A percentile compares a stretch with the other conserved stretches of the same genome.
Conservation (phyloP, 768 basidiomycete species). For the Suillus brevipes region DNA sequence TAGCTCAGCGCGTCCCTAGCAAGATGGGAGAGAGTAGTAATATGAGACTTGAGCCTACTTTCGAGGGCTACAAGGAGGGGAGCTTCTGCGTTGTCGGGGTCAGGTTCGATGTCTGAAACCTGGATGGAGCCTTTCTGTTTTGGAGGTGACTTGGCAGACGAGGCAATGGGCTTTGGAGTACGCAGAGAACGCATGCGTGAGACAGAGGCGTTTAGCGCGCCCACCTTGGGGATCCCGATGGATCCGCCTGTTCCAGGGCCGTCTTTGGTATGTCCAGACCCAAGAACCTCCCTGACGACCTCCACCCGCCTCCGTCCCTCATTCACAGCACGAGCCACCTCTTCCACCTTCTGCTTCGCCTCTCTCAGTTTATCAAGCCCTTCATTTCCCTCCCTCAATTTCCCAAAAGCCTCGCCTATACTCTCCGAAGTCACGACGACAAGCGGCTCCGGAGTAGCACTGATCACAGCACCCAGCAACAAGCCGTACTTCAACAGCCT, state of each 20-base stretch:
- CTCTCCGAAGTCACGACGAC: slow-evolving; percentile 10
- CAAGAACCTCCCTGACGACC: slow-evolving; percentile 75
- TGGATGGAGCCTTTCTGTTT: slow-evolving; percentile 27
- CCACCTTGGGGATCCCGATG: slow-evolving; percentile 38
- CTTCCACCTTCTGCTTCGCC: slow-evolving; percentile 64
- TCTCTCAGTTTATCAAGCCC: slow-evolving; percentile 41
- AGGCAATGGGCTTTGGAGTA: slow-evolving; percentile 21
- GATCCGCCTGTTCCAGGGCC: slow-evolving; percentile 43
- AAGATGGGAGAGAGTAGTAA: slow-evolving; percentile 60
- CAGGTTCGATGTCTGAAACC: slow-evolving; percentile 16
- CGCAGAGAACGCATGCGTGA: slow-evolving; percentile 62
- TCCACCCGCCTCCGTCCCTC: slow-evolving; percentile 76
- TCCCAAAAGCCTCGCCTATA: slow-evolving; percentile 5
- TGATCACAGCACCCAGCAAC: slow-evolving; percentile 73
- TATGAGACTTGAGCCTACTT: slow-evolving; percentile 54
- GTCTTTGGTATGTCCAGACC: slow-evolving; percentile 35
- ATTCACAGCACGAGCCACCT: slow-evolving; percentile 74
- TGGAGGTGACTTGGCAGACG: slow-evolving; percentile 16
- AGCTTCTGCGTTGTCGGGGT: slow-evolving; percentile 41
- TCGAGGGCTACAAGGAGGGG: slow-evolving; percentile 56
- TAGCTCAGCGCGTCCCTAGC: slow-evolving; percentile 65
- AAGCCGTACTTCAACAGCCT: slow-evolving; percentile 93
- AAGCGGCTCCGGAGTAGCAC: slow-evolving; percentile 62
- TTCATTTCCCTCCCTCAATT: slow-evolving; percentile 19
- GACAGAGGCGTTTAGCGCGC: slow-evolving; percentile 50